These are phyloP conservation scores for Talaromyces albobiverticillius DNA, from an alignment of 2,329 filamentous ascomycete genomes.

Conservation along the genomic window DNA sequence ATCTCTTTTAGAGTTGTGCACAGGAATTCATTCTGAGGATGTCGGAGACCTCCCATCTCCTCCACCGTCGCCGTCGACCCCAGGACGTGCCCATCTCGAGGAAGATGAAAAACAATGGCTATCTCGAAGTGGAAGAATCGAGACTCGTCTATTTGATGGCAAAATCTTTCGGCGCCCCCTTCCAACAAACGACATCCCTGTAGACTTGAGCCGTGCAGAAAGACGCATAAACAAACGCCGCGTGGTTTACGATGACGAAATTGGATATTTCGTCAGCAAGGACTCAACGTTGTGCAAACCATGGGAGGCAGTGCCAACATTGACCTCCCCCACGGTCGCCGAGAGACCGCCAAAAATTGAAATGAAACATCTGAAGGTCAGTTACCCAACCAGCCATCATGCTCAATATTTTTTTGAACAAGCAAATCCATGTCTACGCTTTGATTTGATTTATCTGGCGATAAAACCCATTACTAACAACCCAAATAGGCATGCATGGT, in stretches of 20 bases:
- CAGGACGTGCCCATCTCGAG: slow-evolving; percentile 19
- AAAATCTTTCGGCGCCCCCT: slow-evolving; percentile 37
- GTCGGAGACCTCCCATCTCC: neutral
- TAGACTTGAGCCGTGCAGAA: slow-evolving; percentile 43
- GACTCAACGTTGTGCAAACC: slow-evolving; percentile 52
- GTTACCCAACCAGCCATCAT: neutral
- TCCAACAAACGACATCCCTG: slow-evolving; percentile 29
- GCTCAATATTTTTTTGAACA: no score
- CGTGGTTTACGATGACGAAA: slow-evolving; percentile 51
- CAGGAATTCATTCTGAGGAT: neutral
- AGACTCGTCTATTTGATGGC: slow-evolving; percentile 58
- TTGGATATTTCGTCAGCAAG: slow-evolving; percentile 55
- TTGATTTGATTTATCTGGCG: neutral
- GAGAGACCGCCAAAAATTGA: slow-evolving; percentile 32
- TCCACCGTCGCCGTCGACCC: neutral
- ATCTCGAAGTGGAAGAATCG: slow-evolving; percentile 54
- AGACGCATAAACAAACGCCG: slow-evolving; percentile 57
- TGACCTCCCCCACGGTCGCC: neutral
- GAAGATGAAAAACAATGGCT: slow-evolving; percentile 57
- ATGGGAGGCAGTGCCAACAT: slow-evolving; percentile 52
- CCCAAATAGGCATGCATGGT: slow-evolving; percentile 18
- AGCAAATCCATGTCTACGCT: neutral
- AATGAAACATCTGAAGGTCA: slow-evolving; percentile 46
- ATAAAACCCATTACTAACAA: neutral
- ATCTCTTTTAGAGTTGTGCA: slow-evolving; percentile 22